Evolutionary conservation across 2,329 filamentous ascomycete species (phyloP), one percentile per base, ranked within the genome.

Genomic region (Colletotrichum lupini): DNA sequence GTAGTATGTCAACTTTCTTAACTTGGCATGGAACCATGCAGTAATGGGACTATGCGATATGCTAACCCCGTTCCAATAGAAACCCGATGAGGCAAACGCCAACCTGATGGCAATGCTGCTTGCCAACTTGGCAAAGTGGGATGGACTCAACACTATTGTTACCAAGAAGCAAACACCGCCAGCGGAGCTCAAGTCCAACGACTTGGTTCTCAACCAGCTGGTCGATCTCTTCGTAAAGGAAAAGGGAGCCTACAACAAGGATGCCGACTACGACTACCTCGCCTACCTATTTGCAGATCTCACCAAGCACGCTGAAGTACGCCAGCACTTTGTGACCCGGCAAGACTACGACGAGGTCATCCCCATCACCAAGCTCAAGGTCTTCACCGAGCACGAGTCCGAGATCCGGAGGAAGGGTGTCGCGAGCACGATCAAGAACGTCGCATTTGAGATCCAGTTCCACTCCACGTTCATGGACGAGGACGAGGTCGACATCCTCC

Each of bases 221-320:
- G 91, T 99, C 81, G 97, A 98, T 82, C 92, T 97, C 77, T 99
- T 99, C 80, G 97, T 98, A 80, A 97, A 97, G 85, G 92, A 94
- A 26, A 92, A 93, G 74, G 93, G 93, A 28, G 87, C 88, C 11
- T 95, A 97, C 83, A 98, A 98, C 87, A 92, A 93, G 79, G 82
- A 93, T 30, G 95, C 95, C 73, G 90, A 96, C 83, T 98, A 92
- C 82, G 95, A 99, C 84, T 98, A 98, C 83, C 89, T 99, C 28
- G 92, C 95, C 55, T 99, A 98, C 80, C 87, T 98, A 68, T 97
- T 99, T 81, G 96, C 97, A 53, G 96, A 99, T 81, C 87, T 99
- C 11, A 93, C 95, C 62, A 97, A 95, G 83, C 92, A 95, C 78
- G 87, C 91, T 46, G 89, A 94, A 76, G 91, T 95, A 24, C 89